Evolutionary conservation across 2,329 filamentous ascomycete genomes (phyloP).

Genomic region (Byssothecium circinans): DNA sequence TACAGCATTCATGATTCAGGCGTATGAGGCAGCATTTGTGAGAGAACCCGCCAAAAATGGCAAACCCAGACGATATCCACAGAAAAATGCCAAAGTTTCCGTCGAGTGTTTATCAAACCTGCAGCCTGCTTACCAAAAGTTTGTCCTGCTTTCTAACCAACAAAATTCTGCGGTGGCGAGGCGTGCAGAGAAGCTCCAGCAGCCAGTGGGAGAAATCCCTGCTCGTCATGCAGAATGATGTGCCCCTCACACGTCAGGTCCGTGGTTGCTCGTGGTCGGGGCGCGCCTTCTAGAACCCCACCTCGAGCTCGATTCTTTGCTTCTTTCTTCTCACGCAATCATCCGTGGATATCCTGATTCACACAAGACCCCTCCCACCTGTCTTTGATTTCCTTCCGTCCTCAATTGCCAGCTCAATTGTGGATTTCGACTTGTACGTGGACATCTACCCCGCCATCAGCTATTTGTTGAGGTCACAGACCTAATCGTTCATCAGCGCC

Average conservation of each 20-base stretch:
- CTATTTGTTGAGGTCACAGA: slow-evolving; percentile 13
- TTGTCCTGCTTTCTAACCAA: slow-evolving; percentile 25
- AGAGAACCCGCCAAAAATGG: slow-evolving; percentile 26
- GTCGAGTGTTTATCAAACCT: no score
- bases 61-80: slow-evolving; percentile 39
- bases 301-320: slow-evolving; percentile 12
- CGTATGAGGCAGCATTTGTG: slow-evolving; percentile 42
- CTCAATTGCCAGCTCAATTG: slow-evolving; percentile 12
- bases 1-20: slow-evolving; percentile 28
- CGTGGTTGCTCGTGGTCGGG: slow-evolving; percentile 8
- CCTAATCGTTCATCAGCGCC: slow-evolving; percentile 26
- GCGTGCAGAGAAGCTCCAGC: slow-evolving; percentile 14
- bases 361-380: background rate
- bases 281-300: slow-evolving; percentile 1
- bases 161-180: slow-evolving; percentile 12
- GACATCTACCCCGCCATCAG: slow-evolving; percentile 8
- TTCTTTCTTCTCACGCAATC: background rate
- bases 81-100: slow-evolving; percentile 9
- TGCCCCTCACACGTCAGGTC: background rate
- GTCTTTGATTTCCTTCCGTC: background rate
- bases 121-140: background rate
- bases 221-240: background rate
- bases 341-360: background rate
- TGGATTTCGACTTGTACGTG: background rate
- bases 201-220: slow-evolving; percentile 6